phyloP scores from a whole-genome alignment of 495 filamentous ascomycete species.

The Penicillium antarcticum region DNA sequence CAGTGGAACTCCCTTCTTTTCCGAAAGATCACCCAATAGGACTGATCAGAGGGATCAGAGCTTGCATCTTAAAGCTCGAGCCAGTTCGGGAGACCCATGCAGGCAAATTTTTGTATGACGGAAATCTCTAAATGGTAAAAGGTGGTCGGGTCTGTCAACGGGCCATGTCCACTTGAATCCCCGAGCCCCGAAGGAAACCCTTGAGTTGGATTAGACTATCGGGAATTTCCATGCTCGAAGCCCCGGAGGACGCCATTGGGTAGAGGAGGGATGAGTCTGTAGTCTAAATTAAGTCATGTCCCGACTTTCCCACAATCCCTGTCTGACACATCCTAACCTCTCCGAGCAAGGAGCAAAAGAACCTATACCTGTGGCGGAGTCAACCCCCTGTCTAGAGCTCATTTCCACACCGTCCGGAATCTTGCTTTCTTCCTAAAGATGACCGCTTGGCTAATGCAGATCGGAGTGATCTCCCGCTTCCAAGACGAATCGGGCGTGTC shows the following conservation, averaged over 20 bases:
- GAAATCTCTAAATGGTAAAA: neutral
- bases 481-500: neutral
- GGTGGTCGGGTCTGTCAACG: neutral
- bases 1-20: slow-evolving; percentile 13
- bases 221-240: neutral
- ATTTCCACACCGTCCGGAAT: neutral
- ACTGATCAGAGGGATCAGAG: slow-evolving; percentile 10
- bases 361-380: neutral
- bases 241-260: neutral
- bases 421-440: neutral
- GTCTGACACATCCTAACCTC: neutral
- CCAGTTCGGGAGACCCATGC: slow-evolving; percentile 4
- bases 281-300: neutral
- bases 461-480: slow-evolving; percentile 6
- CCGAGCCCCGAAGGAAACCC: too few species aligned
- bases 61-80: slow-evolving; percentile 7
- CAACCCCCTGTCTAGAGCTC: neutral
- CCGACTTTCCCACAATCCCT: neutral
- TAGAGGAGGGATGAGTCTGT: neutral
- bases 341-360: neutral
- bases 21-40: slow-evolving; percentile 17
- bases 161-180: neutral
- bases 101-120: neutral
- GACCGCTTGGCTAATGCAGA: neutral
- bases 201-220: neutral